Percentiles rank a stretch among this genome's conserved stretches.
These are phyloP conservation scores for Aspergillus panamensis DNA, from an alignment of 495 filamentous ascomycete genomes.

Conservation along the genomic window DNA sequence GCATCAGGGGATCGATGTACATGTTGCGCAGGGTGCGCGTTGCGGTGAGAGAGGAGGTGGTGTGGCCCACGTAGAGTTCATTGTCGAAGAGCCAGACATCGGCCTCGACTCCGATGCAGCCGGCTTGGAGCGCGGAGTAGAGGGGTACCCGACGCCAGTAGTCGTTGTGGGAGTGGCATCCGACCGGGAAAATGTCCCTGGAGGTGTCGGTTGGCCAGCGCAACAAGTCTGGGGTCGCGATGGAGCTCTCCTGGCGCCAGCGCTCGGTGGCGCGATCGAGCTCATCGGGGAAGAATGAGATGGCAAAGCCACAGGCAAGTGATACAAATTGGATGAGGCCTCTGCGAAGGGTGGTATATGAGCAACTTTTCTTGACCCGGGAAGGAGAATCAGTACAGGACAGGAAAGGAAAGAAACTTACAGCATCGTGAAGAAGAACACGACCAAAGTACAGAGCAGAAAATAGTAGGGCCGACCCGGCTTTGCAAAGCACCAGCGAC, in stretches of 20 bases:
- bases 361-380: background rate
- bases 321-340: slow-evolving; percentile 48
- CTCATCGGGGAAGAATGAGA: slow-evolving; percentile 55
- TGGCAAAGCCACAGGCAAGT: slow-evolving; percentile 49
- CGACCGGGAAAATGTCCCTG: slow-evolving; percentile 63
- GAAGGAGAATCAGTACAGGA: too few relatives aligned
- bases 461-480: slow-evolving; percentile 18
- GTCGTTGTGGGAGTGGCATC: slow-evolving; percentile 81
- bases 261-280: slow-evolving; percentile 44
- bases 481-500: slow-evolving; percentile 3
- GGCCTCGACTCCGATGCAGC: slow-evolving; percentile 72
- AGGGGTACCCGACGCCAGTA: slow-evolving; percentile 77
- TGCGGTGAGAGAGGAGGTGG: slow-evolving; percentile 40
- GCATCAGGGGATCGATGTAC: slow-evolving; percentile 54
- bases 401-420: slow-evolving; percentile 22
- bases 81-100: slow-evolving; percentile 80
- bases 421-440: slow-evolving; percentile 42
- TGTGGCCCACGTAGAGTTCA: slow-evolving; percentile 61
- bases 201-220: slow-evolving; percentile 77
- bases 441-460: slow-evolving; percentile 20
- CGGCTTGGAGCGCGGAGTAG: slow-evolving; percentile 60
- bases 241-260: slow-evolving; percentile 48
- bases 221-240: slow-evolving; percentile 42
- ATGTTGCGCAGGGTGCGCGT: slow-evolving; percentile 51
- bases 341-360: slow-evolving; percentile 23